Percentiles rank a stretch among this genome's conserved stretches.
Conservation (phyloP, 495 filamentous ascomycete species). For the Monascus purpureus region DNA sequence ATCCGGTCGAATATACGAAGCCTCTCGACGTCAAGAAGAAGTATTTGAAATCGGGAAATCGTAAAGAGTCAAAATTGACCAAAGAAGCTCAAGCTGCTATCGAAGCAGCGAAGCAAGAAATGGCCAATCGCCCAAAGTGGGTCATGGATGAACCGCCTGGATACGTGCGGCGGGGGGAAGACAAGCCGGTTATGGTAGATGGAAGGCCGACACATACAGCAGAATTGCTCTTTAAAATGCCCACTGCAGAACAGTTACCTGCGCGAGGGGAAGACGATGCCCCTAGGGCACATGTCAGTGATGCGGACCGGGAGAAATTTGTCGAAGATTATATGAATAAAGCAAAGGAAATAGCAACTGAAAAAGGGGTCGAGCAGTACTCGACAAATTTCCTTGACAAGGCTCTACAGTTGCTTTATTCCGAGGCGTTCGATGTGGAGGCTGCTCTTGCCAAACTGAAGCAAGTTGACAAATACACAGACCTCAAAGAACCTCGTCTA, state of each 20-base stretch:
- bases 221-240: slow-evolving; percentile 38
- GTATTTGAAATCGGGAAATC: slow-evolving; percentile 47
- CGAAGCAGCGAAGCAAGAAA: slow-evolving; percentile 64
- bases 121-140: slow-evolving; percentile 78
- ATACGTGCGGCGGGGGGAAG: slow-evolving; percentile 73
- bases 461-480: slow-evolving; percentile 51
- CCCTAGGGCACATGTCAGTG: slow-evolving; percentile 21
- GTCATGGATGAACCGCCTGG: slow-evolving; percentile 81
- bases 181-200: slow-evolving; percentile 36
- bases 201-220: slow-evolving; percentile 41
- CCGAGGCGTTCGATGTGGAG: slow-evolving; percentile 53
- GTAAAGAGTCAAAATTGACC: slow-evolving; percentile 55
- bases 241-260: slow-evolving; percentile 30
- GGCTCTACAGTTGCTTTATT: slow-evolving; percentile 59
- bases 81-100: slow-evolving; percentile 67
- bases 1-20: slow-evolving; percentile 78
- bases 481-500: slow-evolving; percentile 75
- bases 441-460: slow-evolving; percentile 61
- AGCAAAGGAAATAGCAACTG: slow-evolving; percentile 44
- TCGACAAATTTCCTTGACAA: slow-evolving; percentile 86
- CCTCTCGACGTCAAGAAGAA: slow-evolving; percentile 73
- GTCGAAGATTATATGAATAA: slow-evolving; percentile 64
- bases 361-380: slow-evolving; percentile 49
- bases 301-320: slow-evolving; percentile 32
- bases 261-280: slow-evolving; percentile 36